Conservation (phyloP, 768 basidiomycete genomes). For the Tricholoma sp. region DNA sequence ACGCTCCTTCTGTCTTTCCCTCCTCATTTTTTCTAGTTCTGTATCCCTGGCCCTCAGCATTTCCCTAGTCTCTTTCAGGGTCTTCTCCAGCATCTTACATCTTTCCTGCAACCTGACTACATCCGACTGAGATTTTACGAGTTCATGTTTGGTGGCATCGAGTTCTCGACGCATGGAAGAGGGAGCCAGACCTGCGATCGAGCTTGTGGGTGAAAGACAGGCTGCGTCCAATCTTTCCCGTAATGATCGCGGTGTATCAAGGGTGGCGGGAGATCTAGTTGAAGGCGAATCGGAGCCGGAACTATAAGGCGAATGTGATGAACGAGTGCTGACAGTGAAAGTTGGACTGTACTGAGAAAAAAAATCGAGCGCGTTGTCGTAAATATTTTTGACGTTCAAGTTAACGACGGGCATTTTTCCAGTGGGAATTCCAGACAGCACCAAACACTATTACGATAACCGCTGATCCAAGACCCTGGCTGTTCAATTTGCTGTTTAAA, state of each 20-base stretch:
- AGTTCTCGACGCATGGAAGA: conserved; percentile 51
- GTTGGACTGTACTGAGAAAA: conserved; percentile 42
- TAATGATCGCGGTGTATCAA: conserved; percentile 41
- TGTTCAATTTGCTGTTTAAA: conserved; percentile 12
- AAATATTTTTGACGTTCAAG: conserved; percentile 41
- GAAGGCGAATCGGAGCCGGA: conserved; percentile 16
- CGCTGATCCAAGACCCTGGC: conserved; percentile 19
- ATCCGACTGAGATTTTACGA: conserved; percentile 49
- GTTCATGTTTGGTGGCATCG: conserved; percentile 50
- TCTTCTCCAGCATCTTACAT: conserved; percentile 56
- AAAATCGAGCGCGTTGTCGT: conserved; percentile 56
- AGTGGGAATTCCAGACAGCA: conserved; percentile 26
- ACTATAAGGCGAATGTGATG: conserved; percentile 16
- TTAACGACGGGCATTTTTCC: conserved; percentile 43
- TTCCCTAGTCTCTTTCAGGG: conserved; percentile 61
- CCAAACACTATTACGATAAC: conserved; percentile 34
- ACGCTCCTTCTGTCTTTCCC: conserved; percentile 31
- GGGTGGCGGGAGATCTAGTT: conserved; percentile 26
- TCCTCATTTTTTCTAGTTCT: conserved; percentile 53
- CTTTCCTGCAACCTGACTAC: conserved; percentile 55
- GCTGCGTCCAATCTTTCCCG: conserved; percentile 44
- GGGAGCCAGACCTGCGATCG: conserved; percentile 34
- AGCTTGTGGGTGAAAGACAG: conserved; percentile 39
- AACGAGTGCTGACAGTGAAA: conserved; percentile 23
- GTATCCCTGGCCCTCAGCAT: conserved; percentile 50